phyloP scores from a whole-genome alignment of 1,284 basidiomycete genomes.

The Ustilago hordei region DNA sequence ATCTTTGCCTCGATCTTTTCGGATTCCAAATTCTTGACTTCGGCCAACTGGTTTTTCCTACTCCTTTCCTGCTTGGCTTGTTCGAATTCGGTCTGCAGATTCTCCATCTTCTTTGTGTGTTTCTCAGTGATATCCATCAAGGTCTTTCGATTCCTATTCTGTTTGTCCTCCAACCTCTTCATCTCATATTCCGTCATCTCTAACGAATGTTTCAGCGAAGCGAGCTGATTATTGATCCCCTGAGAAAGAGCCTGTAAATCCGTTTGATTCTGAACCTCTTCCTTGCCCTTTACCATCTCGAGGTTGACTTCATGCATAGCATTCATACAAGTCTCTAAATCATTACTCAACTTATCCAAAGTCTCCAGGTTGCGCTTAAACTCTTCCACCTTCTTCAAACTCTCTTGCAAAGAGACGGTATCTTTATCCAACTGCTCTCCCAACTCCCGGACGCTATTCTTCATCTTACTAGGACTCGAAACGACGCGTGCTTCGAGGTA shows the following conservation, averaged over 20 bases:
- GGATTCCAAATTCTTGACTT: constrained; percentile 35
- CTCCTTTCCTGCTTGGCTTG: constrained; percentile 37
- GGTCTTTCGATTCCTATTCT: constrained; percentile 49
- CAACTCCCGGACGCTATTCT: constrained; percentile 47
- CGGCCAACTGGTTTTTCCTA: constrained; percentile 34
- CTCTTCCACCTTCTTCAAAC: constrained; percentile 76
- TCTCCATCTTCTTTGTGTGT: constrained; percentile 50
- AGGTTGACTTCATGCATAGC: constrained; percentile 59
- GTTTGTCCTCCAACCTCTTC: constrained; percentile 49
- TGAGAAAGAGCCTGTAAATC: constrained; percentile 42
- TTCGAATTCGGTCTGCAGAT: constrained; percentile 45
- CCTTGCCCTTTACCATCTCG: constrained; percentile 57
- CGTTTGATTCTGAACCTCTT: constrained; percentile 48
- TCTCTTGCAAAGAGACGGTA: constrained; percentile 78
- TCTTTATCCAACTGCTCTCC: constrained; percentile 78
- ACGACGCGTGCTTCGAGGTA: constrained; percentile 61
- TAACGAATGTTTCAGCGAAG: constrained; percentile 44
- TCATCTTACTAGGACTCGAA: constrained; percentile 57
- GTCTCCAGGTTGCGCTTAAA: constrained; percentile 52
- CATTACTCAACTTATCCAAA: constrained; percentile 52
- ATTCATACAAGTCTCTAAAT: constrained; percentile 46
- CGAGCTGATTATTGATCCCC: constrained; percentile 47
- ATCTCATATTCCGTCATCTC: constrained; percentile 55
- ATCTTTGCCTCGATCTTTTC: constrained; percentile 58
- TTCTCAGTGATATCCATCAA: constrained; percentile 52